phyloP scores from a whole-genome alignment of 2,329 filamentous ascomycete species.

The Fusarium euwallaceae region DNA sequence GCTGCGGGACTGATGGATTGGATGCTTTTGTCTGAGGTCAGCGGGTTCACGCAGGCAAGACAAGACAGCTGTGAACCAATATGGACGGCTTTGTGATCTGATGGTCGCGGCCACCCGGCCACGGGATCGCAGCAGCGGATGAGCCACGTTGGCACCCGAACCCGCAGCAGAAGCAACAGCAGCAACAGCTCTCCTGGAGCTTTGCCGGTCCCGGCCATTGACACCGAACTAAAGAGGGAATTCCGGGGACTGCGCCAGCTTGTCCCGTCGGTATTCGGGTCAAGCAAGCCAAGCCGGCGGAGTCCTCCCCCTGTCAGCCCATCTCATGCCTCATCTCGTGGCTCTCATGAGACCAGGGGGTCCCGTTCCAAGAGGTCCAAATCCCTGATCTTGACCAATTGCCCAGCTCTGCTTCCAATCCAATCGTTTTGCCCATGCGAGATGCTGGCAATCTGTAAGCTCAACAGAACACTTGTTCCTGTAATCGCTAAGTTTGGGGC shows the following conservation, averaged over 20 bases:
- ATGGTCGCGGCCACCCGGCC: constrained; percentile 18
- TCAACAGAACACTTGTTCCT: constrained; percentile 19
- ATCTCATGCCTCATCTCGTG: constrained; percentile 34
- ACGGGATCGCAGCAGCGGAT: constrained; percentile 24
- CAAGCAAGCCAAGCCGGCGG: constrained; percentile 2
- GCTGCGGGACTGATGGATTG: constrained; percentile 35
- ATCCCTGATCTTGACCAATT: constrained; percentile 24
- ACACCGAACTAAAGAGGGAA: constrained; percentile 6
- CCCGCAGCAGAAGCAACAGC: not conserved
- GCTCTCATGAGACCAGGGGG: constrained; percentile 33
- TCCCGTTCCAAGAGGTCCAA: not conserved
- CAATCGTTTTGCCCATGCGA: constrained; percentile 35
- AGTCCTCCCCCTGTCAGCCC: constrained; percentile 3
- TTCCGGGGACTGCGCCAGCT: constrained; percentile 35
- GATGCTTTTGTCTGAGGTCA: constrained; percentile 35
- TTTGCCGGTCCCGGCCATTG: constrained; percentile 27
- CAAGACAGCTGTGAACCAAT: not conserved
- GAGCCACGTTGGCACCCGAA: constrained; percentile 1
- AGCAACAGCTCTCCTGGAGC: constrained; percentile 6
- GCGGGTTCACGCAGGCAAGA: constrained; percentile 25
- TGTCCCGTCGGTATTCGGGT: constrained; percentile 26
- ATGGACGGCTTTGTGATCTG: constrained; percentile 32
- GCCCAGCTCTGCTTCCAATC: constrained; percentile 21
- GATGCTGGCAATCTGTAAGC: constrained; percentile 13
- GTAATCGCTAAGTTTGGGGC: constrained; percentile 16